These are phyloP conservation scores for Panicum virgatum DNA, from an alignment of 202 grass and related monocot species.

Conservation along the genomic window DNA sequence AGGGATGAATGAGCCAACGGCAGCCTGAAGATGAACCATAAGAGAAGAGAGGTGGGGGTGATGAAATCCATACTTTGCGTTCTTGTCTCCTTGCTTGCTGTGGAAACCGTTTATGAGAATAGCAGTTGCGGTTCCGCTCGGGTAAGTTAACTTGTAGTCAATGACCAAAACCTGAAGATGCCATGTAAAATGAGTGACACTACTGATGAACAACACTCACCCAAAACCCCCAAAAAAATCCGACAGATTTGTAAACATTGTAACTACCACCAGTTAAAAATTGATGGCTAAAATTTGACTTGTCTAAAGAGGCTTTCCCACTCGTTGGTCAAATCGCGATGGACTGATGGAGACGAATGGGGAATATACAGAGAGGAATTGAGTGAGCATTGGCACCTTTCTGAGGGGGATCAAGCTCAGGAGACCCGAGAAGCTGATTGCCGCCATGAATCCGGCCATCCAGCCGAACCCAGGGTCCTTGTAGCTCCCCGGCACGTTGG, in stretches of 20 bases:
- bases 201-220: background rate
- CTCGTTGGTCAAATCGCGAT: no score
- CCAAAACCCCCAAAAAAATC: background rate
- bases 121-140: constrained; percentile 90
- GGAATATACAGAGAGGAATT: background rate
- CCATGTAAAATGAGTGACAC: background rate
- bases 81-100: constrained; percentile 66
- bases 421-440: constrained; percentile 73
- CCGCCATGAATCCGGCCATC: constrained; percentile 71
- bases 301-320: no score
- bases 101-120: constrained; percentile 95
- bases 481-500: constrained; percentile 76
- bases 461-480: constrained; percentile 86
- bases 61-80: constrained; percentile 58
- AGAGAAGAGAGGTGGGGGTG: background rate
- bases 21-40: background rate
- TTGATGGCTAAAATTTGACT: no score
- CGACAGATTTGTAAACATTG: background rate
- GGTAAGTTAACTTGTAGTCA: constrained; percentile 88
- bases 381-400: constrained; percentile 56
- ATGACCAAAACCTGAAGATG: constrained; percentile 71
- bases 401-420: constrained; percentile 81
- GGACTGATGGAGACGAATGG: no score
- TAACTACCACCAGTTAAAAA: background rate
- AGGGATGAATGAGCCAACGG: background rate